Base-by-base conservation (phyloP, 208 protist genomes). In the Crithidia thermophila region DNA sequence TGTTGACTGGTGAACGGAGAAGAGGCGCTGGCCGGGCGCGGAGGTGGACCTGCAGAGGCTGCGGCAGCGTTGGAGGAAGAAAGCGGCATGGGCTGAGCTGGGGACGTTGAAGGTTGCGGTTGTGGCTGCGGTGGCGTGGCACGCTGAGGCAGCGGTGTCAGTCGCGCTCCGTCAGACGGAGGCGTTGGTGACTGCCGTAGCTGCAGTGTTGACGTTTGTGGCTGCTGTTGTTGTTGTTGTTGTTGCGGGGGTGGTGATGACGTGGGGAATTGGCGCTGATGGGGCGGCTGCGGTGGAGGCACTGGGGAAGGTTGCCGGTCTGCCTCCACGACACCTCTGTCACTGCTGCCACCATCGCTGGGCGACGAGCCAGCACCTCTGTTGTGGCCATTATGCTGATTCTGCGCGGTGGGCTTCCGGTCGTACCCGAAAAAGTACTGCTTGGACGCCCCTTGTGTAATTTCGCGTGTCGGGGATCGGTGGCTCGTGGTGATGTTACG, bases 401-500 rank as follows among this genome's bases (percentile, higher is more conserved):
- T 23, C 1, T 1, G 3, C 3, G 21, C 13, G 2, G 42, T 11
- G 1, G 58, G 31, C 13, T 53, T 51, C 20, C 21, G 58, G 21
- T 64, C 45, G 23, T 50, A 64, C 13, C 45, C 58, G 21, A 64
- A 64, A 33, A 51, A 64, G 20, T 64, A 64, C 58, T 64, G 43
- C 45, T 64, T 64, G 11, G 58, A 52, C 3, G 33, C 30, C 1
- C 43, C 43, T 3, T 31, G 14, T 4, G 28, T 33, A 21, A 53
- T 37, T 4, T 42, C 27, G 0, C 28, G 31, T 0, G 58, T 4
- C 31, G 42, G 40, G n/a, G 31, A 18, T 8, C 45, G n/a, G n/a
- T 64, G 45, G 1, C 31, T 30, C 0, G 43, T 43, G 6, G 20
- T 43, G 20, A 64, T 53, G 31, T 42, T 53, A 3, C 21, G 42